These are phyloP conservation scores for Aspergillus brunneoviolaceus DNA, from an alignment of 2,329 filamentous ascomycete species.

Conservation along the genomic window DNA sequence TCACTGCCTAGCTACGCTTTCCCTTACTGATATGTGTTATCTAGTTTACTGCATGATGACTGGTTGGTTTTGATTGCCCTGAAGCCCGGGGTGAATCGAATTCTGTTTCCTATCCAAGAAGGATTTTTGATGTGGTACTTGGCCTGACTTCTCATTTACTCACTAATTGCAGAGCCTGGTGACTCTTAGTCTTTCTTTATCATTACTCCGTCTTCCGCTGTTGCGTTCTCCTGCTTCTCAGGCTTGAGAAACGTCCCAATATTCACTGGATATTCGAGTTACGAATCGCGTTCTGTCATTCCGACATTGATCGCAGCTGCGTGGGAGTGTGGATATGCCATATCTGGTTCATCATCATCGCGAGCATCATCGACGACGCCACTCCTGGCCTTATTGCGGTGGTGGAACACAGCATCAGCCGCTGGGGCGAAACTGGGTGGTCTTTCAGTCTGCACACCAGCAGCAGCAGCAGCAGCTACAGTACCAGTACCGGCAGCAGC, in stretches of 20 bases:
- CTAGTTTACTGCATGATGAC: not conserved
- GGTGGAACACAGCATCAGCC: slow-evolving; percentile 22
- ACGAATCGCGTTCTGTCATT: not conserved
- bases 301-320: not conserved
- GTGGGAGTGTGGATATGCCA: slow-evolving; percentile 23
- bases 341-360: slow-evolving; percentile 25
- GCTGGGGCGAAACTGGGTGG: slow-evolving; percentile 18
- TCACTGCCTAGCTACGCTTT: not conserved
- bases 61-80: not conserved
- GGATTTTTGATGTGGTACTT: no score
- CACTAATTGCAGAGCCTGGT: no score
- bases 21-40: not conserved
- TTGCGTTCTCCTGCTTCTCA: no score
- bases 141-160: no score
- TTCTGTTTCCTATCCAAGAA: not conserved
- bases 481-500: not conserved
- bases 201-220: no score
- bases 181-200: no score
- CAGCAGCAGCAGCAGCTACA: not conserved
- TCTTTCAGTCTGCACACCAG: slow-evolving; percentile 17
- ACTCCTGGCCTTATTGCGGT: slow-evolving; percentile 40
- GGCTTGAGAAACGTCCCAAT: no score
- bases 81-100: not conserved
- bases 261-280: no score
- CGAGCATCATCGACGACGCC: slow-evolving; percentile 25